phyloP scores from a whole-genome alignment of 73 alveolate genomes.

The Symbiodinium pilosum region DNA sequence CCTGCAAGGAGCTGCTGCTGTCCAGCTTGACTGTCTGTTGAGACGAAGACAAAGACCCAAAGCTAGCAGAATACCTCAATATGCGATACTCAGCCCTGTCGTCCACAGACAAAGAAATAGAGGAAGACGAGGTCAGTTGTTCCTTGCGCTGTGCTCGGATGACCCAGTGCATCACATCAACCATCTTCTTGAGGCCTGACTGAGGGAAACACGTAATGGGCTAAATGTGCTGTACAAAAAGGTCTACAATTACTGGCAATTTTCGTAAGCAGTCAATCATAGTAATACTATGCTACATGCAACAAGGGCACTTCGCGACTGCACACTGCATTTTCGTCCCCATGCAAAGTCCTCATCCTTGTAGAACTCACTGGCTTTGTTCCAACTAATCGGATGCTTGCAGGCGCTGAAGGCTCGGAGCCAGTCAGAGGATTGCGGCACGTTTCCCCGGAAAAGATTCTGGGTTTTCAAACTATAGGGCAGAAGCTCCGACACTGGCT shows the following conservation, averaged over 20 bases:
- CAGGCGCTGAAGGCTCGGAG: slow-evolving; percentile 56
- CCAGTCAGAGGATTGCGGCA: slow-evolving; percentile 35
- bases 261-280: too few species aligned
- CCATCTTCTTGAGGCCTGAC: slow-evolving; percentile 63
- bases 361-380: neutral
- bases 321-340: neutral
- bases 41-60: too few species aligned
- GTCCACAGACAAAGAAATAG: slow-evolving; percentile 24
- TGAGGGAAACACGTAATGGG: too few species aligned
- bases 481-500: slow-evolving; percentile 7
- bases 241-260: too few species aligned
- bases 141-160: neutral
- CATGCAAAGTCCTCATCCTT: neutral
- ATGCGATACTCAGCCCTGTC: slow-evolving; percentile 26
- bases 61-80: neutral
- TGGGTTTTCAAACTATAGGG: slow-evolving; percentile 24
- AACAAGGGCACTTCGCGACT: neutral
- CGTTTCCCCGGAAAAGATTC: slow-evolving; percentile 26
- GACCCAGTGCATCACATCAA: slow-evolving; percentile 44
- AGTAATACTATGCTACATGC: neutral
- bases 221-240: too few species aligned
- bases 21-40: neutral
- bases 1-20: neutral
- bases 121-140: neutral
- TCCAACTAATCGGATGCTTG: neutral